These are phyloP conservation scores for Coniosporium apollinis DNA, from an alignment of 495 filamentous ascomycete genomes.

Conservation along the genomic window DNA sequence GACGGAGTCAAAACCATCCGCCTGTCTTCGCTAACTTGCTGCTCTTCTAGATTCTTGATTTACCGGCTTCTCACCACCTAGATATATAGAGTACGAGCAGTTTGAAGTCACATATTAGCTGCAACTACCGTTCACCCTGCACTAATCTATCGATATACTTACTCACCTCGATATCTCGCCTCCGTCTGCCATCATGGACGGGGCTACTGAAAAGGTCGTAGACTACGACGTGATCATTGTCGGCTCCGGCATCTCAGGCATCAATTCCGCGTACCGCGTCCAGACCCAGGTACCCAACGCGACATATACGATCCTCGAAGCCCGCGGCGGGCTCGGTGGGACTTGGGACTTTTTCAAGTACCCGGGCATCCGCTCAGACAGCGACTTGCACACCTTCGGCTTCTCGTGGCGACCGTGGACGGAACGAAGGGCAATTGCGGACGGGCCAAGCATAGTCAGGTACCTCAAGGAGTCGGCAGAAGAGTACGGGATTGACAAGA, in stretches of 20 bases:
- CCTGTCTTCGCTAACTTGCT: too few relatives aligned
- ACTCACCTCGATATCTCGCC: too few relatives aligned
- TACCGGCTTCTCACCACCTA: too few relatives aligned
- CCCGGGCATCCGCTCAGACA: constrained; percentile 42
- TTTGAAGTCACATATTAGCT: too few relatives aligned
- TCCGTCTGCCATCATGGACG: too few relatives aligned
- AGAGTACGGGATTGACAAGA: constrained; percentile 41
- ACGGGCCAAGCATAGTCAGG: constrained; percentile 38
- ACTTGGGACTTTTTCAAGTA: constrained; percentile 63
- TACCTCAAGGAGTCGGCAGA: constrained; percentile 45
- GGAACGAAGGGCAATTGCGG: constrained; percentile 39
- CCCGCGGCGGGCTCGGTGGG: constrained; percentile 41
- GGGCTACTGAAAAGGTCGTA: too few relatives aligned
- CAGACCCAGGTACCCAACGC: constrained; percentile 40
- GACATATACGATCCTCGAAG: constrained; percentile 45
- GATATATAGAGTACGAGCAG: too few relatives aligned
- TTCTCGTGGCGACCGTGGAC: constrained; percentile 55
- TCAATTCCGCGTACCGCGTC: constrained; percentile 57
- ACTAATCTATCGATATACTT: too few relatives aligned
- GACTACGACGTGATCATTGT: constrained; percentile 49
- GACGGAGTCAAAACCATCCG: too few relatives aligned
- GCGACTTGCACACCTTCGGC: constrained; percentile 49
- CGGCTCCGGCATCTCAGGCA: constrained; percentile 59
- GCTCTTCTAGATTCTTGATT: too few relatives aligned
- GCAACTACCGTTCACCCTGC: too few relatives aligned